Percentiles rank a stretch among this genome's conserved stretches.
These are phyloP conservation scores for Ogataea saltuana DNA, from an alignment of 805 yeast species.

Conservation along the genomic window DNA sequence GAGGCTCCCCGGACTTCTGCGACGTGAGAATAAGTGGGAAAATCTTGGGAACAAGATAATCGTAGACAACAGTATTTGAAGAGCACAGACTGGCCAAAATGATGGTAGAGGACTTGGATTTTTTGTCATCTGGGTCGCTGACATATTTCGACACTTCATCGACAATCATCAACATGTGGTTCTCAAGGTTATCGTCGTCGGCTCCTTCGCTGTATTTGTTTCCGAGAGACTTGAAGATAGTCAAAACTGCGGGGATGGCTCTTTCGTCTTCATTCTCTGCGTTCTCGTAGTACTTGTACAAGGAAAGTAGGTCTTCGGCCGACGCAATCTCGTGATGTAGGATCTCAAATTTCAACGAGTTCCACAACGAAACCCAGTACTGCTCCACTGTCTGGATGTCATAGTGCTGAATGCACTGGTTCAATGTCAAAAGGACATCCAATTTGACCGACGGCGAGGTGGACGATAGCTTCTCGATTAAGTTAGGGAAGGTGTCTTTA, in stretches of 20 bases:
- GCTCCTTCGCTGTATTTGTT: conserved; percentile 30
- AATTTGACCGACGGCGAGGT: conserved; percentile 70
- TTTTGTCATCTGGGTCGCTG: conserved; percentile 49
- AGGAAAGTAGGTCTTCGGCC: conserved; percentile 29
- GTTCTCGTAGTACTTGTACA: conserved; percentile 33
- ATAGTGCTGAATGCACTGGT: conserved; percentile 55
- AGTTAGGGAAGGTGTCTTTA: conserved; percentile 70
- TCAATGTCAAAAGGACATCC: conserved; percentile 69
- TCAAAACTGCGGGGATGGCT: conserved; percentile 42
- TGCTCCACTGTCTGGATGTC: conserved; percentile 48
- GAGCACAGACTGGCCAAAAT: conserved; percentile 57
- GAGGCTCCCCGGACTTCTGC: conserved; percentile 24
- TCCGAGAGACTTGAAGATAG: conserved; percentile 47
- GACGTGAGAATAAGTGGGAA: conserved; percentile 45
- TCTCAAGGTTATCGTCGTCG: conserved; percentile 20
- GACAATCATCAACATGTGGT: conserved; percentile 31
- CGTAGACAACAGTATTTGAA: conserved; percentile 46
- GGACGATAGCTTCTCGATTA: conserved; percentile 77
- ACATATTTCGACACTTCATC: conserved; percentile 59
- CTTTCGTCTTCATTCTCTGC: conserved; percentile 37
- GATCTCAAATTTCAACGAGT: conserved; percentile 85
- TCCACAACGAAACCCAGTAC: conserved; percentile 80
- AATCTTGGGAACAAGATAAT: conserved; percentile 46
- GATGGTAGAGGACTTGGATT: conserved; percentile 61
- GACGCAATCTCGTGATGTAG: conserved; percentile 63